Evolutionary conservation across 306 rosid genomes (phyloP), one percentile per base, ranked within the genome.

Genomic region (Biancaea sappan): DNA sequence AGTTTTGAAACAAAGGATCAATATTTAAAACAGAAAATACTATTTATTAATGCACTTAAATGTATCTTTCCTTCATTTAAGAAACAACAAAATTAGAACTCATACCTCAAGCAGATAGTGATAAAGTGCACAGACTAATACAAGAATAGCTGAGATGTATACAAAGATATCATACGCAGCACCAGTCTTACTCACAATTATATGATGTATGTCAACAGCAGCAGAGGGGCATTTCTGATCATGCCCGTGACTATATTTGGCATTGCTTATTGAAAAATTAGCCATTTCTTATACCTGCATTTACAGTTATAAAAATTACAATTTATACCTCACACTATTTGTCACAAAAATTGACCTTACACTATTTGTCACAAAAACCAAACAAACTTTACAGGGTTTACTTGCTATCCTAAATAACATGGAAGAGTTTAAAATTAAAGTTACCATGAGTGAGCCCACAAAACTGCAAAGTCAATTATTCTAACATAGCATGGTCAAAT

Each of bases 191-290:
- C 64, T 82, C 68, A 80, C 85, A 67, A 88, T 48, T 69, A 90
- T 84, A 69, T 80, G 90, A 83, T 92, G 98, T 38, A 79, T 69
- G 46, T 93, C 93, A 70, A 84, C 84, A 24, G 79, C 84, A 71
- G 82, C 85, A 70, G 85, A 72, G 22, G 87, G 84, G 79, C 88
- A 82, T 21, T 90, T 86, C 59, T 70, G 53, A 67, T 87, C 98
- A 72, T 81, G 88, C 26, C 78, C 31, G 26, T 93, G 90, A 14
- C 44, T 85, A 72, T 85, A 87, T 80, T 79, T 86, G 77, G 73
- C 69, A 81, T 77, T 84, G 67, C 86, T 84, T 67, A 85, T 69
- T 64, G 88, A 77, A 73, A 78, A 72, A 37, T 79, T 77, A 66
- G 73, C 84, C 98, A 92, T n/a, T 69, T 71, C 46, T 8, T 60